These are phyloP conservation scores for Spiromastix sp. DNA, from an alignment of 2,329 filamentous ascomycete genomes.

Conservation along the genomic window DNA sequence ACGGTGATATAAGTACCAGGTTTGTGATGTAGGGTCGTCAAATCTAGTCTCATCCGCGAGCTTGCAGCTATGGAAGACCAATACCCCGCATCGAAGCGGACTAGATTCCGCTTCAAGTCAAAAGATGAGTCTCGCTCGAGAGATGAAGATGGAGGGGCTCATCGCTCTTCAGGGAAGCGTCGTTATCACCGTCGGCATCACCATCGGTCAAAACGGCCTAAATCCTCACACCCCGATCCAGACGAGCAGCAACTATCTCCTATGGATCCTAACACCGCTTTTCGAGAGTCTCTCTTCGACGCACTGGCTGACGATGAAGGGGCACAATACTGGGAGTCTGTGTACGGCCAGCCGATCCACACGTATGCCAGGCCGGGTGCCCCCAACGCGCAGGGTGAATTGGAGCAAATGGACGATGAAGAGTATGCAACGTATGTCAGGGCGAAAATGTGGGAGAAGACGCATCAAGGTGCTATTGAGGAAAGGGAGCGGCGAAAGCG, in stretches of 20 bases:
- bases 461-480: slow-evolving; percentile 70
- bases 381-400: slow-evolving; percentile 38
- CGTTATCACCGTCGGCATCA: slow-evolving; percentile 15
- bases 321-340: slow-evolving; percentile 84
- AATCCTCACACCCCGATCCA: slow-evolving; percentile 8
- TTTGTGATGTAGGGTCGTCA: too few species aligned
- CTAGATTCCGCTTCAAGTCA: slow-evolving; percentile 27
- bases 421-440: slow-evolving; percentile 83
- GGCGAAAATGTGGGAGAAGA: slow-evolving; percentile 90
- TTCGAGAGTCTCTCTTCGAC: slow-evolving; percentile 90
- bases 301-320: slow-evolving; percentile 95
- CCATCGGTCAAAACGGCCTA: slow-evolving; percentile 18
- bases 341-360: slow-evolving; percentile 95
- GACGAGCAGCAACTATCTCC: slow-evolving; percentile 4
- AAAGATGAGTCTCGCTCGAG: slow-evolving; percentile 3
- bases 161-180: slow-evolving; percentile 8
- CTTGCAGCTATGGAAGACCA: slow-evolving; percentile 8
- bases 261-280: slow-evolving; percentile 63
- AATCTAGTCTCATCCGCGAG: too few species aligned
- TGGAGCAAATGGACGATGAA: slow-evolving; percentile 85
- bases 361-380: slow-evolving; percentile 51
- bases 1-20: too few species aligned
- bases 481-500: slow-evolving; percentile 56
- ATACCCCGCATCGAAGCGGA: slow-evolving; percentile 11
- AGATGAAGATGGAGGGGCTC: slow-evolving; percentile 1